Evolutionary conservation across 257 asterid genomes (phyloP).

Genomic region (Parsonsia alboflavescens): DNA sequence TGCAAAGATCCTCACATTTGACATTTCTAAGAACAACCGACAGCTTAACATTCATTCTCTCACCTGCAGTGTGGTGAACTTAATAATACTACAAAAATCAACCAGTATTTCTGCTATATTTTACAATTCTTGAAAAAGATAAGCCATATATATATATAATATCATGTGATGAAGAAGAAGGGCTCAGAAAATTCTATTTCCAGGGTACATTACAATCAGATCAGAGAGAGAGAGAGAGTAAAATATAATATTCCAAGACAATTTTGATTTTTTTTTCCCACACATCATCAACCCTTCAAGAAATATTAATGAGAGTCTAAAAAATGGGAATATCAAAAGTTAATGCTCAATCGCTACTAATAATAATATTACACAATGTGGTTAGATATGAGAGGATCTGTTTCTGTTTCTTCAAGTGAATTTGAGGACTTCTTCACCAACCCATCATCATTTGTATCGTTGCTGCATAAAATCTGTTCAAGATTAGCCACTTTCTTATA

Average conservation of each 20-base stretch:
- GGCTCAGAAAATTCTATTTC: not conserved
- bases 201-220: conserved; percentile 19
- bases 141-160: too few relatives aligned
- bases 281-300: conserved; percentile 24
- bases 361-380: conserved; percentile 29
- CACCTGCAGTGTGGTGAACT: not conserved
- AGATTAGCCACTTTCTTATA: conserved; percentile 19
- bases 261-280: conserved; percentile 12
- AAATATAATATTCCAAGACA: not conserved
- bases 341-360: too few relatives aligned
- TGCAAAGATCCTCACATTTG: conserved; percentile 29
- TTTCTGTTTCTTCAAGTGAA: conserved; percentile 40
- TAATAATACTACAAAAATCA: too few relatives aligned
- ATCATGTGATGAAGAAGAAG: too few relatives aligned
- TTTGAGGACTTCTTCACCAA: conserved; percentile 34
- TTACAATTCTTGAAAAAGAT: not conserved
- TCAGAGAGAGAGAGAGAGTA: not conserved
- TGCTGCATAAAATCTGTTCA: conserved; percentile 43
- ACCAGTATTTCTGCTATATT: not conserved
- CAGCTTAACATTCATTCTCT: conserved; percentile 31
- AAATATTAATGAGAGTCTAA: not conserved
- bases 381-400: conserved; percentile 52
- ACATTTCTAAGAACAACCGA: conserved; percentile 46
- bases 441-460: conserved; percentile 28
- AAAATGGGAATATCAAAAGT: not conserved